These are phyloP conservation scores for Brassica cretica DNA, from an alignment of 345 rosid genomes.

Conservation along the genomic window DNA sequence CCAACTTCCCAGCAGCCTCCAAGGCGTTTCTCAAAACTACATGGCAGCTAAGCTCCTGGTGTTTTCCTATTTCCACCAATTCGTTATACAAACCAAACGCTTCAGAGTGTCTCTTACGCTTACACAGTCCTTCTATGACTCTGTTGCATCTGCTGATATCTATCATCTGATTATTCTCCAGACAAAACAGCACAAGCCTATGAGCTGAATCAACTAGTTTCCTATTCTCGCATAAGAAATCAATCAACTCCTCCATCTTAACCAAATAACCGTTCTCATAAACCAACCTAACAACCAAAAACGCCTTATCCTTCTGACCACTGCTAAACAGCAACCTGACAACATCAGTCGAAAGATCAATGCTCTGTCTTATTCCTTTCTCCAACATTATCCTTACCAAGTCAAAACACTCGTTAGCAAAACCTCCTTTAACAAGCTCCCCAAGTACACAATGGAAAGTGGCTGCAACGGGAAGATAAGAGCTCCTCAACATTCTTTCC, in stretches of 20 bases:
- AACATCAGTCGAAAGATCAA: conserved; percentile 56
- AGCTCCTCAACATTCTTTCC: conserved; percentile 73
- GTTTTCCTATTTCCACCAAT: conserved; percentile 61
- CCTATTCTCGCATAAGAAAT: conserved; percentile 50
- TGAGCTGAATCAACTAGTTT: conserved; percentile 50
- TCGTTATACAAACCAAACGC: conserved; percentile 68
- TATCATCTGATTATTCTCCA: conserved; percentile 55
- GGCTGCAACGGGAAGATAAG: conserved; percentile 59
- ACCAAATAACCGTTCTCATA: conserved; percentile 61
- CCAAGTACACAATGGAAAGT: conserved; percentile 58
- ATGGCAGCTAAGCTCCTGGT: conserved; percentile 53
- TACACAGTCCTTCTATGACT: conserved; percentile 67
- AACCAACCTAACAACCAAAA: conserved; percentile 48
- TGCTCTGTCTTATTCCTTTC: conserved; percentile 55
- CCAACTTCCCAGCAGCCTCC: conserved; percentile 49
- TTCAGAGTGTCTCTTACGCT: conserved; percentile 51
- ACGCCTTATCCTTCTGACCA: conserved; percentile 52
- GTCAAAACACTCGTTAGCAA: conserved; percentile 54
- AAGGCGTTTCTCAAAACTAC: conserved; percentile 55
- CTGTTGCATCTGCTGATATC: conserved; percentile 44
- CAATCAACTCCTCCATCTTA: conserved; percentile 54
- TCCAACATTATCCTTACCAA: conserved; percentile 62
- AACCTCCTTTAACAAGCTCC: conserved; percentile 54
- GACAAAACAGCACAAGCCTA: conserved; percentile 55
- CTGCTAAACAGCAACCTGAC: conserved; percentile 53